These are phyloP conservation scores for Wickerhamiella nectarea DNA, from an alignment of 805 yeast species.

Conservation along the genomic window DNA sequence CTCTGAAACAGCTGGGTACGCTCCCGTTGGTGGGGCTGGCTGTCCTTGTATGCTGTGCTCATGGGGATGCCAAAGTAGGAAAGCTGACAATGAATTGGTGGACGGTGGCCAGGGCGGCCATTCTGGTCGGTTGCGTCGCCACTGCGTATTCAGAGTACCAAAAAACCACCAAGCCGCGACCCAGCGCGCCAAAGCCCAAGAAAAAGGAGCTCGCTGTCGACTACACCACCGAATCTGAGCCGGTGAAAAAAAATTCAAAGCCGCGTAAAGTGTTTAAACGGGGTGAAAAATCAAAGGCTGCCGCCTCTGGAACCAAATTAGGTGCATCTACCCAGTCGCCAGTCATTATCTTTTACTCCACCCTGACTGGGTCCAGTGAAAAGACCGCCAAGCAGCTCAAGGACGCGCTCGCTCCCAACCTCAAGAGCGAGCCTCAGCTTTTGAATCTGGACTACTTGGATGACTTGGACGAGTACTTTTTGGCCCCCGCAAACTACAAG, in stretches of 20 bases:
- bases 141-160: slow-evolving; percentile 5
- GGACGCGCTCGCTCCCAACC: slow-evolving; percentile 25
- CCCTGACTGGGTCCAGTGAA: slow-evolving; percentile 72
- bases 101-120: slow-evolving; percentile 4
- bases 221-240: slow-evolving; percentile 1
- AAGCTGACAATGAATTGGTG: slow-evolving; percentile 5
- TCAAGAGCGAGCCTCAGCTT: slow-evolving; percentile 35
- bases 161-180: neutral
- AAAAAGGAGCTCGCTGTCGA: slow-evolving; percentile 2
- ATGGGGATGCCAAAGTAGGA: neutral
- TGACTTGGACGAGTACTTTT: slow-evolving; percentile 72
- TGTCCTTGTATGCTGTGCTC: slow-evolving; percentile 7
- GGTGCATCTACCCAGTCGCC: slow-evolving; percentile 34
- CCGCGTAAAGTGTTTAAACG: slow-evolving; percentile 6
- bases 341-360: slow-evolving; percentile 61
- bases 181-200: neutral
- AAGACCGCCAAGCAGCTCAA: slow-evolving; percentile 46
- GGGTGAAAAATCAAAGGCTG: neutral
- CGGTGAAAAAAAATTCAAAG: neutral
- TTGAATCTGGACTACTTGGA: slow-evolving; percentile 67
- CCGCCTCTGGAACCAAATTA: no score
- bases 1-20: slow-evolving; percentile 29
- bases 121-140: slow-evolving; percentile 5
- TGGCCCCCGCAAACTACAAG: slow-evolving; percentile 36
- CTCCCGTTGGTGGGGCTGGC: slow-evolving; percentile 25